Base-by-base conservation (phyloP, 306 rosid genomes). In the Adenanthera pavonina region DNA sequence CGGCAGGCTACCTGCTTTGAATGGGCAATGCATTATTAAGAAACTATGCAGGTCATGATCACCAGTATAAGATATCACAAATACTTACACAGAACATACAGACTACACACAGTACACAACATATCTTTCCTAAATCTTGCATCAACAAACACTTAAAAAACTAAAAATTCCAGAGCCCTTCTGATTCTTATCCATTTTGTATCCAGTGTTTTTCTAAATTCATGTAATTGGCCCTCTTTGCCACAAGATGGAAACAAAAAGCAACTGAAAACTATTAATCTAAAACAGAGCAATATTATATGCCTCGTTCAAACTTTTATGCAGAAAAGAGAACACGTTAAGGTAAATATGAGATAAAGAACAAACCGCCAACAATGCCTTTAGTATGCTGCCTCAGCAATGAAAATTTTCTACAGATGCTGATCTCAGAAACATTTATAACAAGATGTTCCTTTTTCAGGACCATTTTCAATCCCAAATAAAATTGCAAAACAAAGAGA, bases 1-100 rank as follows among this genome's bases (percentile, higher is more conserved):
- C 56, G 62, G 38, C 73, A 59, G 64, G 79, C 35, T 69, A 82
- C 81, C 88, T 84, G 84, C 86, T 76, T 47, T 69, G 7, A 72
- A 78, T 67, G 33, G 15, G 25, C 85, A 78, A 73, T 14, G 14
- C 47, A 53, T 73, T 54, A 71, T 72, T 81, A 75, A 84, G 60
- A 19, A 81, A 83, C 69, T 74, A 17, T 10, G 9, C 47, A 19
- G 17, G 74, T 73, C 70, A 59, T 8, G 38, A 41, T 68, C 17
- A 62, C 54, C 33, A n/a, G 44, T 57, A 51, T 25, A 34, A 77
- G 54, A 70, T 61, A 56, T 66, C 13, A 61, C 33, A 4, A 46
- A 60, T 48, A 38, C 77, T n/a, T 65, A 25, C 20, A 64, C 56
- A 14, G 53, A 61, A 52, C 52, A 40, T 33, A 40, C 51, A 66